These are phyloP conservation scores for Colletotrichum liaoningense DNA, from an alignment of 2,329 filamentous ascomycete genomes.

Conservation along the genomic window DNA sequence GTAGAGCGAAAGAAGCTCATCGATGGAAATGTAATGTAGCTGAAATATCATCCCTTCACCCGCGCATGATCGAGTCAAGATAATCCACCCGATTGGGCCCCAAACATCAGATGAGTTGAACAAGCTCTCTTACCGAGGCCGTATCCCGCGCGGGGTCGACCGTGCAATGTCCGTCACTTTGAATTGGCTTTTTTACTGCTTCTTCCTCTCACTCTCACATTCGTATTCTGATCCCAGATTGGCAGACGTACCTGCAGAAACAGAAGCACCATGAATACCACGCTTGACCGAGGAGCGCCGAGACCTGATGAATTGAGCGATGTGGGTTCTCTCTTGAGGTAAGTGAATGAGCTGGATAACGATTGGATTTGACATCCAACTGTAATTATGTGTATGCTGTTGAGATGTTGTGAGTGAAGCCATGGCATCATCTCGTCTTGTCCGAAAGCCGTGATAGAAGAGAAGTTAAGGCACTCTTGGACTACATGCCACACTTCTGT, in stretches of 20 bases:
- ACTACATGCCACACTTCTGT: not conserved
- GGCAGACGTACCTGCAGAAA: not conserved
- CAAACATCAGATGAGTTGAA: constrained; percentile 1
- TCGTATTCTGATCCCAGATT: not conserved
- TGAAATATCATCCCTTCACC: not conserved
- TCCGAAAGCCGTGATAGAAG: not conserved
- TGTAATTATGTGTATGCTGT: not conserved
- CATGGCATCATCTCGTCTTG: not conserved
- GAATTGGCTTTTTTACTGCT: not conserved
- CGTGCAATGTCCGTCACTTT: not conserved
- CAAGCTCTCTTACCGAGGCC: not conserved
- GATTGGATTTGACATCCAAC: not conserved
- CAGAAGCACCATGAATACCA: constrained; percentile 4
- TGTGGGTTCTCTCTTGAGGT: constrained; percentile 18
- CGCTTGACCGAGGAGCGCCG: constrained; percentile 14
- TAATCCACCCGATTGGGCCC: not conserved
- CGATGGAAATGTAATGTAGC: not conserved
- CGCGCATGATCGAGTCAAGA: not conserved
- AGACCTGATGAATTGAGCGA: constrained; percentile 21
- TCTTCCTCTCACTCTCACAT: not conserved
- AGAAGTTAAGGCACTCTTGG: not conserved
- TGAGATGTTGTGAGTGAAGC: not conserved
- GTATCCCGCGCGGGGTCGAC: not conserved
- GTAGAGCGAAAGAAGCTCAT: not conserved
- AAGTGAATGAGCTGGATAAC: not conserved